These are phyloP conservation scores for Stephanodiscus minutulus DNA, from an alignment of 108 stramenopile species.

Conservation along the genomic window DNA sequence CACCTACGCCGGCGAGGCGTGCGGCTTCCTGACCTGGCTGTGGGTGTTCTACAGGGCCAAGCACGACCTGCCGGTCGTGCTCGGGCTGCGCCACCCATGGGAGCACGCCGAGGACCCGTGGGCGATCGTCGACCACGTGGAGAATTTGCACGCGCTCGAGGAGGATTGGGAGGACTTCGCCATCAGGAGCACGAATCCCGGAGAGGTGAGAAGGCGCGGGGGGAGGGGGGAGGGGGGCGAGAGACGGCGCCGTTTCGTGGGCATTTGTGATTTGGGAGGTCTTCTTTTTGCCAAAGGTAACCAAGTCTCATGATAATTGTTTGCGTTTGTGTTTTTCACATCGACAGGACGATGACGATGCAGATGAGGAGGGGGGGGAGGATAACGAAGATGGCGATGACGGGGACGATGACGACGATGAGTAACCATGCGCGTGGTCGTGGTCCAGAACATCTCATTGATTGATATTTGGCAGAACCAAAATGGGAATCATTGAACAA, in stretches of 20 bases:
- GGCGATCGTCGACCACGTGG: slow-evolving; percentile 38
- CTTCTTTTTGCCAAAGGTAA: neutral
- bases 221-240: slow-evolving; percentile 60
- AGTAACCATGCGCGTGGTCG: neutral
- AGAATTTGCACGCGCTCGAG: slow-evolving; percentile 51
- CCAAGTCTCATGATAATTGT: neutral
- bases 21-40: slow-evolving; percentile 79
- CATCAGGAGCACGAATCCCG: slow-evolving; percentile 52
- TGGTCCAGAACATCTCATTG: neutral
- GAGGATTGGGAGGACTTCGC: slow-evolving; percentile 63
- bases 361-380: slow-evolving; percentile 54
- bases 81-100: slow-evolving; percentile 84
- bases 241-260: neutral
- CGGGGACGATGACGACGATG: slow-evolving; percentile 16
- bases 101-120: slow-evolving; percentile 69
- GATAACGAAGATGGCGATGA: slow-evolving; percentile 31
- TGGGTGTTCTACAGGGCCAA: slow-evolving; percentile 83
- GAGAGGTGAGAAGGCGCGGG: slow-evolving; percentile 73
- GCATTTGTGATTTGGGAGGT: neutral
- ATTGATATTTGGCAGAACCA: neutral
- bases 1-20: slow-evolving; percentile 58
- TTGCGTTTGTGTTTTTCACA: neutral
- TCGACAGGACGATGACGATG: slow-evolving; percentile 47
- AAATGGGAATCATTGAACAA: neutral
- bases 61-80: slow-evolving; percentile 70